Conservation (phyloP, 73 alveolate genomes). For the Paramecium biaurelia region DNA sequence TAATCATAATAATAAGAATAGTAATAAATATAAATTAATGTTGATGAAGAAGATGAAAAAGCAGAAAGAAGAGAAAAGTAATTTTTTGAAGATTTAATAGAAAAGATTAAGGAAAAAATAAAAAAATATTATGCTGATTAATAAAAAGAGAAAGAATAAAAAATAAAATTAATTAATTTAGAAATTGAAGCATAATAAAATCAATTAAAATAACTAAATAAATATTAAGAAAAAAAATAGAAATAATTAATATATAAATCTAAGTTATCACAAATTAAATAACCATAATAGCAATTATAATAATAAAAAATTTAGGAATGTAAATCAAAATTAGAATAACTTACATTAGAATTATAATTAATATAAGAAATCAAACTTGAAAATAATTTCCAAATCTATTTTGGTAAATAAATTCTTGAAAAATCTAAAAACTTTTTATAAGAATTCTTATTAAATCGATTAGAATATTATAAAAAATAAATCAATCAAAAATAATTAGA, state of each 20-base stretch:
- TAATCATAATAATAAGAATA: neutral
- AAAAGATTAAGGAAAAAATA: conserved; percentile 16
- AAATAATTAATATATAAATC: neutral
- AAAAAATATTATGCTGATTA: neutral
- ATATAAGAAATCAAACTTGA: neutral
- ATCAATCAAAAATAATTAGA: neutral
- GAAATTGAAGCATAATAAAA: neutral
- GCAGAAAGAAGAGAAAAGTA: conserved; percentile 65
- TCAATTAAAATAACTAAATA: neutral
- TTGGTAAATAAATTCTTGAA: neutral
- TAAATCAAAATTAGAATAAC: neutral
- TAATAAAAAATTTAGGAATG: neutral
- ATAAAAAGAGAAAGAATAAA: neutral
- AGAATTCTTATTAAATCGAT: neutral
- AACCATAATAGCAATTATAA: neutral
- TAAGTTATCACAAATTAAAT: neutral
- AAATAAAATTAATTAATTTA: neutral
- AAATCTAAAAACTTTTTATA: neutral
- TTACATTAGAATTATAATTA: neutral
- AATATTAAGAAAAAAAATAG: conserved; percentile 20
- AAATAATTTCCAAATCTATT: neutral
- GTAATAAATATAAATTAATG: neutral
- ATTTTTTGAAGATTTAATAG: conserved; percentile 35
- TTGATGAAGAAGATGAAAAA: conserved; percentile 45
- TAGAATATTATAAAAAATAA: neutral